These are phyloP conservation scores for Basipetospora chlamydospora DNA, from an alignment of 2,329 filamentous ascomycete species.

Conservation along the genomic window DNA sequence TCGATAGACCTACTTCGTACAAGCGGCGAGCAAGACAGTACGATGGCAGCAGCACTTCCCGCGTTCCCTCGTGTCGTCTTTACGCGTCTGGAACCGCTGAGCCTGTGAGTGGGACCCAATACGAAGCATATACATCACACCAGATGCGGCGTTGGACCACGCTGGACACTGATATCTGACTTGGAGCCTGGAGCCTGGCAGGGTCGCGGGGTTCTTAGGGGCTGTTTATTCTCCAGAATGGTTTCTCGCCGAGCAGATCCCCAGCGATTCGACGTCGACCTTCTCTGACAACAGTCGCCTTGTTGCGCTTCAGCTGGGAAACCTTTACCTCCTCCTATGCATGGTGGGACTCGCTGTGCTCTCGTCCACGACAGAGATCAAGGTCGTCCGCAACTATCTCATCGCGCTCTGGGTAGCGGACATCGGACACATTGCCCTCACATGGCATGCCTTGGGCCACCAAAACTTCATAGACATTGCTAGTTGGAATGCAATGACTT, in stretches of 20 bases:
- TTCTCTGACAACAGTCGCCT: constrained; percentile 33
- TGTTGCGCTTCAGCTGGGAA: constrained; percentile 54
- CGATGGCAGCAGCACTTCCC: constrained; percentile 49
- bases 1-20: too few relatives aligned
- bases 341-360: constrained; percentile 50
- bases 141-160: background rate
- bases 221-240: constrained; percentile 41
- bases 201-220: constrained; percentile 42
- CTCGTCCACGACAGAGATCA: constrained; percentile 47
- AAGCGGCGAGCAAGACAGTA: constrained; percentile 1
- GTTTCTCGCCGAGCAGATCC: constrained; percentile 51
- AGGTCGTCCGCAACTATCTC: constrained; percentile 53
- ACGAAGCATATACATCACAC: too few relatives aligned
- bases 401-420: constrained; percentile 51
- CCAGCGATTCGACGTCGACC: constrained; percentile 19
- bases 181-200: constrained; percentile 15
- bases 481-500: constrained; percentile 56
- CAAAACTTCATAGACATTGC: constrained; percentile 35
- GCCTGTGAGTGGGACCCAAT: constrained; percentile 34
- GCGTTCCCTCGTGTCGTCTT: constrained; percentile 51
- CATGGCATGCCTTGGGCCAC: constrained; percentile 41
- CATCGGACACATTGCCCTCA: constrained; percentile 51
- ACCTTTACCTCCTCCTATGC: constrained; percentile 52
- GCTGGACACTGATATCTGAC: background rate
- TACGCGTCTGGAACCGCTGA: constrained; percentile 53